Conservation (phyloP, 106 monocot genomes). For the Phalaenopsis aphrodite region DNA sequence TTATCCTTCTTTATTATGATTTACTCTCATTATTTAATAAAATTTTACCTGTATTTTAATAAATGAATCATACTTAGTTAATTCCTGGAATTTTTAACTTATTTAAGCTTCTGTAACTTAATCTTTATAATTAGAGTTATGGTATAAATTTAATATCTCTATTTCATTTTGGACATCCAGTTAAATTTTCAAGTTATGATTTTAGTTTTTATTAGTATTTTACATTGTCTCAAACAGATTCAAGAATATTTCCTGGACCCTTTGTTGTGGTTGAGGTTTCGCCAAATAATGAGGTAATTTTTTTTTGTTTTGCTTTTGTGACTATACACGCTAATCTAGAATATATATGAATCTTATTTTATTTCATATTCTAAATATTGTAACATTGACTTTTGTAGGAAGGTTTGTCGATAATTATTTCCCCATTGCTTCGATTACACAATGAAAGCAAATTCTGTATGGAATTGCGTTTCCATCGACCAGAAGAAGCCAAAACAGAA, state of each 20-base stretch:
- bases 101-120: too few species aligned
- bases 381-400: constrained; percentile 36
- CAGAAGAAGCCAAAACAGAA: constrained; percentile 39
- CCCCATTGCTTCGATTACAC: constrained; percentile 60
- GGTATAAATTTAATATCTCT: too few species aligned
- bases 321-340: background rate
- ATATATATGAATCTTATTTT: background rate
- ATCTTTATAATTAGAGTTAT: too few species aligned
- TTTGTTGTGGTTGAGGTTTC: constrained; percentile 61
- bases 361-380: background rate
- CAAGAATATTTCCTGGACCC: constrained; percentile 67
- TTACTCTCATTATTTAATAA: too few species aligned
- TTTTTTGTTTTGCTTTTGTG: background rate
- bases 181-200: background rate
- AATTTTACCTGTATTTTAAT: too few species aligned
- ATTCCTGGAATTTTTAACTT: too few species aligned
- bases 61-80: too few species aligned
- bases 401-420: constrained; percentile 52
- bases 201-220: background rate
- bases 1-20: too few species aligned
- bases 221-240: constrained; percentile 39
- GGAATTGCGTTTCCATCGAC: constrained; percentile 47
- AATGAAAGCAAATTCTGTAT: constrained; percentile 71
- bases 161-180: background rate
- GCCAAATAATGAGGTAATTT: constrained; percentile 53